A percentile compares a stretch with the other conserved stretches of the same genome.
Conservation (phyloP, 2,329 filamentous ascomycete genomes). For the Lachnellula hyalina region DNA sequence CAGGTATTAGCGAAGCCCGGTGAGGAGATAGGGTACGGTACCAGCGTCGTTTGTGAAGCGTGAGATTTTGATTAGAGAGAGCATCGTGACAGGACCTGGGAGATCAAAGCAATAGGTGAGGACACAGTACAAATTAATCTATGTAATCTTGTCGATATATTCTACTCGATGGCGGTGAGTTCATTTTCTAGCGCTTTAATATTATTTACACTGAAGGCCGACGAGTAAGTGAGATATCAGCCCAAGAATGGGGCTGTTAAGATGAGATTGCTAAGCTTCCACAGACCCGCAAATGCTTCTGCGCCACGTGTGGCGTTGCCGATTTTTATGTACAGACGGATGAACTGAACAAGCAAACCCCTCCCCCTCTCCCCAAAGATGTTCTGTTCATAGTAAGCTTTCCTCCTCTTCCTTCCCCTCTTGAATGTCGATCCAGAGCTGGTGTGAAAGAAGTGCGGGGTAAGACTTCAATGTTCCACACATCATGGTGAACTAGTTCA, state of each 20-base stretch:
- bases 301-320: background rate
- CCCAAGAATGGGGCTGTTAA: background rate
- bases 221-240: background rate
- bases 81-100: background rate
- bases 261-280: background rate
- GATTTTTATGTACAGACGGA: background rate
- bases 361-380: no score
- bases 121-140: background rate
- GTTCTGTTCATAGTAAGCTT: no score
- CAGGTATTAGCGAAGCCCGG: background rate
- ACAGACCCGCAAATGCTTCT: background rate
- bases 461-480: no score
- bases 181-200: no score
- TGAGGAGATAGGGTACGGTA: background rate
- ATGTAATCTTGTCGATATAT: background rate
- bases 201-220: background rate
- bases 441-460: background rate
- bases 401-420: no score
- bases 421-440: background rate
- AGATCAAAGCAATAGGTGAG: background rate
- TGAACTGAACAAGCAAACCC: no score
- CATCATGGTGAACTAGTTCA: no score
- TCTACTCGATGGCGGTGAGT: no score
- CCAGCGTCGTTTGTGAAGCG: slow-evolving; percentile 26
- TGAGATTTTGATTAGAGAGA: slow-evolving; percentile 14